Evolutionary conservation across 139 green algal genomes (phyloP).

Genomic region (Desmodesmus armatus): DNA sequence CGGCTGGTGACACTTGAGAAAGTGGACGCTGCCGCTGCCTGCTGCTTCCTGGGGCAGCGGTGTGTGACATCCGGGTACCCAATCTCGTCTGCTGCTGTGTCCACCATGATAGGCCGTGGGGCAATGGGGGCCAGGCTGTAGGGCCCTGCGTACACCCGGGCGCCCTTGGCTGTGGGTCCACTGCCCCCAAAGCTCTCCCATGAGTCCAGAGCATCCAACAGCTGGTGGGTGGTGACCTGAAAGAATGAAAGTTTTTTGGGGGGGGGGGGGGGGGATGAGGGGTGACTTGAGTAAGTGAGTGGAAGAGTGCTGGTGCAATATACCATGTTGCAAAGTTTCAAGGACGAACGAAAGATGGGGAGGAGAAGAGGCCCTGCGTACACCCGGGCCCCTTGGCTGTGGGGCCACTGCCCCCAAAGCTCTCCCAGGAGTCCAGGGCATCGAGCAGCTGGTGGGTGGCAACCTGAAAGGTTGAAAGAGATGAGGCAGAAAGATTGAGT

Average conservation of each 20-base stretch:
- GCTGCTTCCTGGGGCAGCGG: constrained; percentile 4
- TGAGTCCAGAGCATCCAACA: constrained; percentile 15
- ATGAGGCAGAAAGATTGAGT: too few species aligned
- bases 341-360: too few species aligned
- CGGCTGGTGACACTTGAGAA: too few species aligned
- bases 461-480: too few species aligned
- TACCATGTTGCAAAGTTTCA: too few species aligned
- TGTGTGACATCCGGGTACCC: constrained; percentile 16
- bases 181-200: constrained; percentile 33
- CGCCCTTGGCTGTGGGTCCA: constrained; percentile 27
- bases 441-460: constrained; percentile 5
- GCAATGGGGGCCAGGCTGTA: constrained; percentile 14
- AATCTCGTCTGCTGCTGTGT: constrained; percentile 19
- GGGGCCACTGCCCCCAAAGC: constrained; percentile 12
- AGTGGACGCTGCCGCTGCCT: too few species aligned
- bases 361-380: constrained; percentile 2
- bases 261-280: too few species aligned
- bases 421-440: constrained; percentile 30
- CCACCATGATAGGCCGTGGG: constrained; percentile 32
- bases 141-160: background rate
- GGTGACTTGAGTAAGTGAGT: too few species aligned
- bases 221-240: too few species aligned
- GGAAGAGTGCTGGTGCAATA: too few species aligned
- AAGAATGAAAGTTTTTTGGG: too few species aligned
- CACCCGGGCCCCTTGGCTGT: constrained; percentile 34